Base-by-base conservation (phyloP, 805 yeast species). In the Wickerhamomyces bovis region DNA sequence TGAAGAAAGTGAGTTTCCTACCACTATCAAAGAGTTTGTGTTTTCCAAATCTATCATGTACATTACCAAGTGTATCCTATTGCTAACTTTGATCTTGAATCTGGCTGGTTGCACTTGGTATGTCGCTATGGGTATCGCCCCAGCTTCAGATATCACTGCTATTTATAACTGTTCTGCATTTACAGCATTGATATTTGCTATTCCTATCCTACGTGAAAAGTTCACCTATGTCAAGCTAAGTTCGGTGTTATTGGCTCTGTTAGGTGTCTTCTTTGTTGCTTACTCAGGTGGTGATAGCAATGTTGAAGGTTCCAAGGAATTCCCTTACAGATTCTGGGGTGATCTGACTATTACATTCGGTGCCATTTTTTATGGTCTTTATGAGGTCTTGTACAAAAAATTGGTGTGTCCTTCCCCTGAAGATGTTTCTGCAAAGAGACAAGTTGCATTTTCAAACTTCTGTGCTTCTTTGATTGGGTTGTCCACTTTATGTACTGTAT, bases 81-180 rank as follows among this genome's bases (percentile, higher is more conserved):
- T 74, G 3, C 67, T 85, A 26, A 73, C 85, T 3, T 26, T 76
- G 9, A 75, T 88, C 7, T 69, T 88, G 50, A 85, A 85, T 18
- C 50, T 79, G 2, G 96, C 95, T 0, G 96, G 95, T 1, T 70
- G 77, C 18, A 78, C 95, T 2, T 88, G 96, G 96, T 89, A 87
- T 61, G 75, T 85, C 16, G 85, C 96, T 11, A 86, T 89, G 80
- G 73, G 81, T 26, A 66, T 85, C 59, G 81, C 95, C 0, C 84
- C 89, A 25, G 88, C 95, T 0, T 74, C 88, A 3, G 96, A 89
- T 57, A 84, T 89, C 33, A 89, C 96, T 2, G 96, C 96, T 3
- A 88, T 88, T 50, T 89, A 88, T 67, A 88, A 89, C 67, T 87
- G 94, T 61, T 83, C 92, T 15, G 95, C 96, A 0, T 89, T 89